Base-by-base conservation (phyloP, 2,329 filamentous ascomycete genomes). In the Phoma sp. region DNA sequence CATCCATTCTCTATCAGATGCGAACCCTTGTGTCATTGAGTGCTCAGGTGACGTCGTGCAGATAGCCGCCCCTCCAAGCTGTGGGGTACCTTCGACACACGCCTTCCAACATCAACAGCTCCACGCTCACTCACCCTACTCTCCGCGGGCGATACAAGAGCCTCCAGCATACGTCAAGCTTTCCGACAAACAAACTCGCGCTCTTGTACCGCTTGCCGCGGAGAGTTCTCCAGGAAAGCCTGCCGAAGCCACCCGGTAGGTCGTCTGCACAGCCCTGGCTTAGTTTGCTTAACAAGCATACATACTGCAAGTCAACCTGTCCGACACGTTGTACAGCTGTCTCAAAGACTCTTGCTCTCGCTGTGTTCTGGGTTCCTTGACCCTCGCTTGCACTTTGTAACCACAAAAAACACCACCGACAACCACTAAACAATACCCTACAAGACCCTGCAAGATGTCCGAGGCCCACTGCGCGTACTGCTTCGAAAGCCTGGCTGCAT, bases 401-500 rank as follows among this genome's bases (percentile, higher is more conserved):
- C 18, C 18, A 18, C 18, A 2, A 18, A 18, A 18, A 18, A 18
- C 18, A 18, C 18, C 18, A 18, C 18, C 18, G 18, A 18, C 18
- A 18, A 18, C 18, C 18, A 18, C 18, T 18, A 18, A 18, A 18
- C 18, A 18, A 18, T 18, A 18, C 18, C 18, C 18, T 4, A 5
- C 9, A 5, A 40, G 24, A 33, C 10, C 7, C 22, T 18, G 9
- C 53, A 60, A 39, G 48, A 98, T 98, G 93, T 89, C 89, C 52
- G 78, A 85, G 66, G 88, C 88, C 55, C 93, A 98, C 77, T 97
- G 93, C 76, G 86, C 93, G 69, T 93, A 88, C 77, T 97, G 93
- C 80, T 98, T 99, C 81, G 95, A 99, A 77, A 82, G 83, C 36
- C 86, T 99, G 33, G 83, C 86, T 44, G 89, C 93, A 48, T 84